Base-by-base conservation (phyloP, 257 asterid genomes). In the Echium plantagineum region DNA sequence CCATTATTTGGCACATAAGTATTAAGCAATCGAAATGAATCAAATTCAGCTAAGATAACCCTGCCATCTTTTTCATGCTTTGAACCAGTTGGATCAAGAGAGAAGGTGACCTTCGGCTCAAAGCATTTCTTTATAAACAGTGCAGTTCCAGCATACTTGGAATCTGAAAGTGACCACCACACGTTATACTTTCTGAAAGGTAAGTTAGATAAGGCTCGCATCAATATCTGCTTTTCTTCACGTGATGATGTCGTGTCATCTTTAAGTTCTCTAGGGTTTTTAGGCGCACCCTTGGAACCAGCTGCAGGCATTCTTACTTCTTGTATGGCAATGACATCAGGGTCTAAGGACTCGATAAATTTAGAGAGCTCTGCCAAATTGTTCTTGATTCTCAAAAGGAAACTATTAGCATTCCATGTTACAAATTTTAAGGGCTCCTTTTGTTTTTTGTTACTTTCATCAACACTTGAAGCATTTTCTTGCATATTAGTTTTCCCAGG, bases 291-390 rank as follows among this genome's bases (percentile, higher is more conserved):
- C 68, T 87, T 87, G 66, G 87, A 46, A 69, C 96, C 98, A 55
- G 96, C 91, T 57, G 96, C 91, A 18, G 96, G 95, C 95, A 90
- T 85, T 80, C 98, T 80, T 49, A 82, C 96, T 85, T 87, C 98
- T 86, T 90, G 98, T 63, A 90, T 69, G 52, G 96, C 93, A 75
- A 90, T 83, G 70, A 87, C 94, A 68, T 90, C 96, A 53, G 98
- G 95, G 74, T 87, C 94, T 60, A 85, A 63, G 68, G 52, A 77
- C 72, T 83, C 78, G 1, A 90, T 71, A 46, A 90, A 87, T 65
- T 80, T 77, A 47, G 81, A 77, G 73, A 90, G 74, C 66, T 90
- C 98, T 8, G 81, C 21, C 91, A 88, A 85, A 59, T 85, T 65
- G 75, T 87, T 85, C 76, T 90, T 90, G 53, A 87, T 73, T 61